Percentiles rank a stretch among this genome's conserved stretches.
phyloP scores from a whole-genome alignment of 1,139 yeast species.

The Nakaseomyces uthaithaninus region DNA sequence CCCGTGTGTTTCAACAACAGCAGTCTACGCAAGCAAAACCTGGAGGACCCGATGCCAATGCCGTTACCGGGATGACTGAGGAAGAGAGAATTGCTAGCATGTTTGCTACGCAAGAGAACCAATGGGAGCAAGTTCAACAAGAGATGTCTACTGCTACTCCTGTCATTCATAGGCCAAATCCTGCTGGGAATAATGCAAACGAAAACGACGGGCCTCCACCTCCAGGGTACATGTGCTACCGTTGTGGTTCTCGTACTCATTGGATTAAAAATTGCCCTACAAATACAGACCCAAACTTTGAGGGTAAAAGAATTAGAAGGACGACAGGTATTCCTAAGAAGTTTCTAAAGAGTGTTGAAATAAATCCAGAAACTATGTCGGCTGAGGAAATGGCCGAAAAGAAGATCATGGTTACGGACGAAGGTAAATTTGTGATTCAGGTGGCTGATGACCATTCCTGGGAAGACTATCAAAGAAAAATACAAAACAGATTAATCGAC shows the following conservation, averaged over 20 bases:
- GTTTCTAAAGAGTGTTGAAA: conserved; percentile 66
- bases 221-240: conserved; percentile 88
- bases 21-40: conserved; percentile 13
- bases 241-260: conserved; percentile 95
- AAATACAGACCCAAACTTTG: conserved; percentile 85
- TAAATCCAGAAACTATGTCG: conserved; percentile 51
- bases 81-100: conserved; percentile 82
- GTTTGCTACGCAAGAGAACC: conserved; percentile 88
- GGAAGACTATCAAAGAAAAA: conserved; percentile 74
- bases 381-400: conserved; percentile 58
- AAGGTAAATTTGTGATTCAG: conserved; percentile 91
- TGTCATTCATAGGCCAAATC: conserved; percentile 42
- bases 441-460: conserved; percentile 91
- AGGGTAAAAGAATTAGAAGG: conserved; percentile 80
- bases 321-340: conserved; percentile 98
- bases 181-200: conserved; percentile 10
- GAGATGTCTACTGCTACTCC: conserved; percentile 73
- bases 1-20: conserved; percentile 42
- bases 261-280: conserved; percentile 97
- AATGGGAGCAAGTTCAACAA: conserved; percentile 92
- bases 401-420: conserved; percentile 83
- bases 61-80: conserved; percentile 45
- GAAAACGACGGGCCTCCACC: conserved; percentile 57
- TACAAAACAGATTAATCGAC: conserved; percentile 44
- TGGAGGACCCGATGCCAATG: conserved; percentile 16